Conservation (phyloP, 2,329 filamentous ascomycete species). For the Akanthomyces uredinophilus region DNA sequence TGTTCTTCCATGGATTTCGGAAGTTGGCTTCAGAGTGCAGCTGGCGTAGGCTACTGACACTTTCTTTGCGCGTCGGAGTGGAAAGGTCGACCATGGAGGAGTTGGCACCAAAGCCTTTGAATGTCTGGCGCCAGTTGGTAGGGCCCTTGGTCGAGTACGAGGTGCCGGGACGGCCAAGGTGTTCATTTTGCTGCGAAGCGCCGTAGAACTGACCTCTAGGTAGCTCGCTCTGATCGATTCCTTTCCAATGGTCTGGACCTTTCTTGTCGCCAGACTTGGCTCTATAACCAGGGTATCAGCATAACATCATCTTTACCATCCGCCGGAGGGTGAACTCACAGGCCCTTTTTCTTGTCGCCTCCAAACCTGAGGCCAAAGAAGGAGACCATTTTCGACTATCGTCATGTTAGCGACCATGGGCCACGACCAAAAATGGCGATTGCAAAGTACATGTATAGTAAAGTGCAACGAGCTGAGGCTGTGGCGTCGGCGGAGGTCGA, state of each 20-base stretch:
- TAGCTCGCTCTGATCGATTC: neutral
- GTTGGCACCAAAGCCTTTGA: constrained; percentile 32
- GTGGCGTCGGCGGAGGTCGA: neutral
- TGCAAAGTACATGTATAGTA: neutral
- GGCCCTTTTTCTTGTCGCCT: constrained; percentile 52
- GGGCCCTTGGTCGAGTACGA: constrained; percentile 29
- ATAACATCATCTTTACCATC: neutral
- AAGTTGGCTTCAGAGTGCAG: constrained; percentile 37
- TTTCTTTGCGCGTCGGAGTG: constrained; percentile 24
- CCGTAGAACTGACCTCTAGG: constrained; percentile 34
- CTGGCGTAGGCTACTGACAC: constrained; percentile 26
- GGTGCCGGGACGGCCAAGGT: constrained; percentile 35
- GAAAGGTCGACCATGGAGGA: constrained; percentile 43
- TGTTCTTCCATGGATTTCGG: constrained; percentile 31
- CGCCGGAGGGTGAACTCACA: constrained; percentile 27
- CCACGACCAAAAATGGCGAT: neutral
- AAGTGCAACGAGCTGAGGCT: neutral
- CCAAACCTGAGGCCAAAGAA: constrained; percentile 55
- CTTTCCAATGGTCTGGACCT: neutral
- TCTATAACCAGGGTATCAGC: neutral
- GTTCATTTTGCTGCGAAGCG: constrained; percentile 31
- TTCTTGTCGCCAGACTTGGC: constrained; percentile 31
- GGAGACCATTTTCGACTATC: constrained; percentile 45
- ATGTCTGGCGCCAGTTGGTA: constrained; percentile 30
- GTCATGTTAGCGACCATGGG: constrained; percentile 9